Conservation (phyloP, 2,329 filamentous ascomycete genomes). For the Aspergillus fructus region DNA sequence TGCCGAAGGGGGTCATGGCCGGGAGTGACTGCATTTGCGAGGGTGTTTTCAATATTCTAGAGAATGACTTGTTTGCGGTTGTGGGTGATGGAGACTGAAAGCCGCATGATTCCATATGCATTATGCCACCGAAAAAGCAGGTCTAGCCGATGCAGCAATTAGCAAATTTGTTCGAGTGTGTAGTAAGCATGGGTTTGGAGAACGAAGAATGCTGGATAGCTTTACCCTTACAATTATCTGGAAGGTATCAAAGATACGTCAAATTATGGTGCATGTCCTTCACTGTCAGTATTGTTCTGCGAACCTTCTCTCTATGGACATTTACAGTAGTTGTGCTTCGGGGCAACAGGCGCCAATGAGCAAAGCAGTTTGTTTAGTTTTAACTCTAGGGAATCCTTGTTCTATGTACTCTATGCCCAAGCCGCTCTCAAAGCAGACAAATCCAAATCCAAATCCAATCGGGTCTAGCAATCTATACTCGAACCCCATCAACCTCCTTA, state of each 20-base stretch:
- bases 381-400: neutral
- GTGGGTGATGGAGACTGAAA: neutral
- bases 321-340: neutral
- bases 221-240: no score
- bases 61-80: neutral
- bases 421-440: neutral
- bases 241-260: neutral
- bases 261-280: neutral
- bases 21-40: neutral
- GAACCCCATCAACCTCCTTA: constrained; percentile 32
- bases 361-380: neutral
- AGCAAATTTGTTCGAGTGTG: neutral
- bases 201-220: neutral
- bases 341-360: neutral
- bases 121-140: neutral
- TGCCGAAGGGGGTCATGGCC: neutral
- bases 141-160: neutral
- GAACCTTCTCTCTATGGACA: neutral
- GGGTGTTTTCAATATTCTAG: neutral
- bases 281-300: neutral
- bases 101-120: neutral
- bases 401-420: neutral
- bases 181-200: neutral
- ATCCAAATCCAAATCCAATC: neutral
- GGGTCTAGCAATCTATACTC: constrained; percentile 14